Conservation (phyloP, 495 filamentous ascomycete species). For the Neurospora sublineolata region DNA sequence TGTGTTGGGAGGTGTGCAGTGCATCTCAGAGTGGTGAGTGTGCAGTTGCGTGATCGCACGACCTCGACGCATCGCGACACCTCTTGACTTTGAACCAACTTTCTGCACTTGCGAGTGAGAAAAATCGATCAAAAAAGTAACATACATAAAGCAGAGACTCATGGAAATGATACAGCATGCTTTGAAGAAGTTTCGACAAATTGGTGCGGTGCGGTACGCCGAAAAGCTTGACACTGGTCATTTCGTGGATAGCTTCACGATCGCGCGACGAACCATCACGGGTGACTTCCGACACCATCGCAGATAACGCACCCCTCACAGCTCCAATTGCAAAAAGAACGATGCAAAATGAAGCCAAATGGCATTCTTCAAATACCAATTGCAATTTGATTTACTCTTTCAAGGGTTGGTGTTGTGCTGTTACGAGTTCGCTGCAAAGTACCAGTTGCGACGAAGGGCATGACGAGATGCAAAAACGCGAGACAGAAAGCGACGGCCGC, state of each 20-base stretch:
- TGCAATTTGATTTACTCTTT: constrained; percentile 8
- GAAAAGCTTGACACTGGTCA: neutral
- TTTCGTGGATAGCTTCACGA: constrained; percentile 33
- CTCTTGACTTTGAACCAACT: neutral
- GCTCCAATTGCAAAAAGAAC: constrained; percentile 1
- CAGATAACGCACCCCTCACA: neutral
- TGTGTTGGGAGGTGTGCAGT: neutral
- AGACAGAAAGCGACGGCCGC: constrained; percentile 4
- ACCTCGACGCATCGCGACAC: neutral
- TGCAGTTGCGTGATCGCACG: neutral
- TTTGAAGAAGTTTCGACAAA: neutral
- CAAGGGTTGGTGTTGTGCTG: constrained; percentile 21
- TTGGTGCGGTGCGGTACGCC: neutral
- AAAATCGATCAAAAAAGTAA: neutral
- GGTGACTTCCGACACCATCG: constrained; percentile 13
- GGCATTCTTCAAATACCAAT: constrained; percentile 12
- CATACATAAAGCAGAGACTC: neutral
- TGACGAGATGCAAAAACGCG: constrained; percentile 18
- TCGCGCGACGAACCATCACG: constrained; percentile 6
- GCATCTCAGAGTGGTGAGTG: neutral
- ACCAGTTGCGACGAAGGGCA: constrained; percentile 5
- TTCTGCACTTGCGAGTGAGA: neutral
- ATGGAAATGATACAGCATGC: neutral
- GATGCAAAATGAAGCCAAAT: constrained; percentile 11
- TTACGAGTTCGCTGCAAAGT: constrained; percentile 24